Evolutionary conservation across 805 yeast species (phyloP).

Genomic region (Candida pseudofarinosa): DNA sequence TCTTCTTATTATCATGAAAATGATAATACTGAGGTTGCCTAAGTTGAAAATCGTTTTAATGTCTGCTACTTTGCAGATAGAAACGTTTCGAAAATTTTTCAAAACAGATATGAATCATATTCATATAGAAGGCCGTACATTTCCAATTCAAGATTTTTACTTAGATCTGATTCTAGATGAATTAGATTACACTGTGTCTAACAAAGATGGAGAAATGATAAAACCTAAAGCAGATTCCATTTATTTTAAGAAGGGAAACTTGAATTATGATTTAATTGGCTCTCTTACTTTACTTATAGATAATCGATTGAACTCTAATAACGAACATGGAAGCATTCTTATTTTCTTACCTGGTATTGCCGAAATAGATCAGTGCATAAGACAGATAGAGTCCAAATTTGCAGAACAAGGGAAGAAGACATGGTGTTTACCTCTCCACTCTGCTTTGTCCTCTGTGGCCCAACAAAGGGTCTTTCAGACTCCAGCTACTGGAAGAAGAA

Average conservation of each 20-base stretch:
- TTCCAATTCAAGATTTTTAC: constrained; percentile 77
- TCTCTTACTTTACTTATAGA: constrained; percentile 54
- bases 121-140: constrained; percentile 91
- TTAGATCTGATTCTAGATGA: constrained; percentile 61
- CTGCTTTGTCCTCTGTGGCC: constrained; percentile 78
- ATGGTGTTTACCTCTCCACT: constrained; percentile 73
- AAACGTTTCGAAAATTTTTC: constrained; percentile 66
- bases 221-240: constrained; percentile 61
- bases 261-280: constrained; percentile 72
- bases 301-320: constrained; percentile 38
- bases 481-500: constrained; percentile 55
- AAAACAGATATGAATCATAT: constrained; percentile 49
- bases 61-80: constrained; percentile 89
- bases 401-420: constrained; percentile 13
- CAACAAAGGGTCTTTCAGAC: constrained; percentile 69
- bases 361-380: constrained; percentile 70
- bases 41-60: constrained; percentile 70
- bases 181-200: constrained; percentile 53
- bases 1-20: constrained; percentile 70
- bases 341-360: constrained; percentile 88
- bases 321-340: constrained; percentile 65
- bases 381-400: constrained; percentile 23
- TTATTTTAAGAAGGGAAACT: constrained; percentile 60
- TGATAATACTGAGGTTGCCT: constrained; percentile 46
- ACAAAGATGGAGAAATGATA: constrained; percentile 36